Conservation (phyloP, 192 early-diverging fungal species). For the Rhizoclosmatium sp. region DNA sequence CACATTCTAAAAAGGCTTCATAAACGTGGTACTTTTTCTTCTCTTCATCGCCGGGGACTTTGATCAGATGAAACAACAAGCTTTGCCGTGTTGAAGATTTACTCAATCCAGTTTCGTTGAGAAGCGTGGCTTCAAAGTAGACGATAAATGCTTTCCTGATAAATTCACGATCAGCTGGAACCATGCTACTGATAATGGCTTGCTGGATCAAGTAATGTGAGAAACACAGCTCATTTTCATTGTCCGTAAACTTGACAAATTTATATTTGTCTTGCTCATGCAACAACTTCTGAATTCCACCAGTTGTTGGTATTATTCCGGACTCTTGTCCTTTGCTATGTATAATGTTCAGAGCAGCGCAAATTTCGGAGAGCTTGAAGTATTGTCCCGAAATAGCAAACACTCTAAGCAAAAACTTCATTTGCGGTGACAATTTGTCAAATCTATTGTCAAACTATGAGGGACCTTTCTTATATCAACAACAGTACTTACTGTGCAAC, state of each 20-base stretch:
- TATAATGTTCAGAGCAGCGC: background rate
- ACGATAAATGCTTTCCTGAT: constrained; percentile 8
- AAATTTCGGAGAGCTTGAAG: constrained; percentile 26
- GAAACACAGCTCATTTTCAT: constrained; percentile 10
- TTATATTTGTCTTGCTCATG: constrained; percentile 16
- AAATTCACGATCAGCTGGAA: constrained; percentile 10
- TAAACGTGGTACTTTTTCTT: constrained; percentile 13
- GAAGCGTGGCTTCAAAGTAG: background rate
- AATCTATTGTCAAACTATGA: constrained; percentile 9
- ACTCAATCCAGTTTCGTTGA: background rate
- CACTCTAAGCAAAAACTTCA: constrained; percentile 19
- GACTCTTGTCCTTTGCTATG: background rate
- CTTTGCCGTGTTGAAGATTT: background rate
- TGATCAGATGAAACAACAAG: constrained; percentile 13
- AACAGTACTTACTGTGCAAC: constrained; percentile 25
- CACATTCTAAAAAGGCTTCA: constrained; percentile 33
- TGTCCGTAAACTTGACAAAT: constrained; percentile 22
- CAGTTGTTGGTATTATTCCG: background rate
- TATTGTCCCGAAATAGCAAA: constrained; percentile 22
- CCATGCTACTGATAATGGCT: constrained; percentile 15
- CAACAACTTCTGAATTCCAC: background rate
- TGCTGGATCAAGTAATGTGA: constrained; percentile 31
- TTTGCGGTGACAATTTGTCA: constrained; percentile 11
- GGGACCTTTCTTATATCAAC: background rate
- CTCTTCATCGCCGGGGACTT: constrained; percentile 15